Evolutionary conservation across 345 rosid genomes (phyloP).

Genomic region (Moricandia moricandioides): DNA sequence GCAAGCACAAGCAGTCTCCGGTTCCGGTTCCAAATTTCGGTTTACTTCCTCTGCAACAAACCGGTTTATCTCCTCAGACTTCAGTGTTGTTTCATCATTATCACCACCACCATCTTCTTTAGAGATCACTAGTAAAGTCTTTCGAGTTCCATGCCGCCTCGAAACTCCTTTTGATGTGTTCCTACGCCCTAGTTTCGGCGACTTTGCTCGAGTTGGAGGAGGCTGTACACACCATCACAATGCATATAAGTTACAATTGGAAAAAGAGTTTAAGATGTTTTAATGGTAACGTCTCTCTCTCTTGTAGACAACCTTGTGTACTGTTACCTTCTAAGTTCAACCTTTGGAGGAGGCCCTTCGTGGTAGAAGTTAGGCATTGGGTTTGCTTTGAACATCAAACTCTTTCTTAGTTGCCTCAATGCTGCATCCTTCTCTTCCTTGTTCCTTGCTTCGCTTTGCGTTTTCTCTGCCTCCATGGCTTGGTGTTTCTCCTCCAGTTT

Average conservation of each 20-base stretch:
- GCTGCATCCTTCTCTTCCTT: slow-evolving; percentile 91
- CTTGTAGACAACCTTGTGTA: slow-evolving; percentile 36
- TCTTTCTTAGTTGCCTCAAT: slow-evolving; percentile 75
- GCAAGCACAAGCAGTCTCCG: slow-evolving; percentile 25
- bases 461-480: slow-evolving; percentile 78
- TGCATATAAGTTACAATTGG: background rate
- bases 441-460: slow-evolving; percentile 68
- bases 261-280: background rate
- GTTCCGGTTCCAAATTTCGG: slow-evolving; percentile 25
- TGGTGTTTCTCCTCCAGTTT: slow-evolving; percentile 82
- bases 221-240: slow-evolving; percentile 40
- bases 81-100: slow-evolving; percentile 23
- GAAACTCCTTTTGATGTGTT: slow-evolving; percentile 35
- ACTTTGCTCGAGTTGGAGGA: slow-evolving; percentile 86
- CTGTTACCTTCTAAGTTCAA: slow-evolving; percentile 75
- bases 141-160: slow-evolving; percentile 38
- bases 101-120: slow-evolving; percentile 25
- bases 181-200: slow-evolving; percentile 73
- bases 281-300: background rate
- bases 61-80: slow-evolving; percentile 32
- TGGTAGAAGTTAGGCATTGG: slow-evolving; percentile 90
- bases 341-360: slow-evolving; percentile 88
- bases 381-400: slow-evolving; percentile 71
- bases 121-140: slow-evolving; percentile 36
- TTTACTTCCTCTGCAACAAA: slow-evolving; percentile 30